phyloP scores from a whole-genome alignment of 805 yeast species.

The Yarrowia sp. region DNA sequence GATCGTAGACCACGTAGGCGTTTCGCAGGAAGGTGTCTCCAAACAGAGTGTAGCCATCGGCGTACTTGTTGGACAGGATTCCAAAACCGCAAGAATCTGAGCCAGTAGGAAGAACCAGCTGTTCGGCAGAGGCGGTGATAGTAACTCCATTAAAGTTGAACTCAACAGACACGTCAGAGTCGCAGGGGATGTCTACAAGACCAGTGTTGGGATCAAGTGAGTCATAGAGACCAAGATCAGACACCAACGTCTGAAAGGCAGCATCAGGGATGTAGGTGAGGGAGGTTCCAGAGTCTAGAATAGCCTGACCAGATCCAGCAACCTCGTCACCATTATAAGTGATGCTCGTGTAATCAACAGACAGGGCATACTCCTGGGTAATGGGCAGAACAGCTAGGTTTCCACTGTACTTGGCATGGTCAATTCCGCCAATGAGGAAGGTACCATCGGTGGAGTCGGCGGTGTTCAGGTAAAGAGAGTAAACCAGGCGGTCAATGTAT shows the following conservation, averaged over 20 bases:
- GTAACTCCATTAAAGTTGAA: slow-evolving; percentile 26
- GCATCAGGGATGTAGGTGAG: not conserved
- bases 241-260: not conserved
- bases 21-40: too few species aligned
- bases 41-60: too few species aligned
- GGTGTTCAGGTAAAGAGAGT: not conserved
- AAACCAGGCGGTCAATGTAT: not conserved
- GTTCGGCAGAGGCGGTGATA: not conserved
- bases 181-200: not conserved
- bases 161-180: slow-evolving; percentile 19
- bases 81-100: too few species aligned
- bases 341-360: not conserved
- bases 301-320: not conserved
- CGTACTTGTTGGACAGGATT: too few species aligned
- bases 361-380: not conserved
- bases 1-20: too few species aligned
- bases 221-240: not conserved
- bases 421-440: not conserved
- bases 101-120: not conserved
- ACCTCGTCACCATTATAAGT: not conserved
- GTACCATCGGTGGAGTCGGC: not conserved
- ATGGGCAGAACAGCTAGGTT: not conserved
- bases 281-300: not conserved
- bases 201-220: slow-evolving; percentile 18
- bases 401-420: not conserved